These are phyloP conservation scores for Trichoderma arundinaceum DNA, from an alignment of 2,329 filamentous ascomycete genomes.

Conservation along the genomic window DNA sequence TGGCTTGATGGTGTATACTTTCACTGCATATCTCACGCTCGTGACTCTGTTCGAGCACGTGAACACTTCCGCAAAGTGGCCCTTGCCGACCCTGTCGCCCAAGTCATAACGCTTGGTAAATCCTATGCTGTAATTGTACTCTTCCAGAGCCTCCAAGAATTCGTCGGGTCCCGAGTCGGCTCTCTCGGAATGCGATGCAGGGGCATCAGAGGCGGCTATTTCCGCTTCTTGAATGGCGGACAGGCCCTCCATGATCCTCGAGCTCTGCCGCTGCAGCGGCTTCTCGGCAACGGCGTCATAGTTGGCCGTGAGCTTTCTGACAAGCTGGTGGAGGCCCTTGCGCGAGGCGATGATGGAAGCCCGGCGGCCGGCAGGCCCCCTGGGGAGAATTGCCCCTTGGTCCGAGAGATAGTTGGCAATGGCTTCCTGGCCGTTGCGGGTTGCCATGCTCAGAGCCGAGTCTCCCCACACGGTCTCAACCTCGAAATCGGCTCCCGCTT, in stretches of 20 bases:
- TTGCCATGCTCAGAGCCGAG: slow-evolving; percentile 30
- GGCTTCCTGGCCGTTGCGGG: slow-evolving; percentile 27
- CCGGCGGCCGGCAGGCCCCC: slow-evolving; percentile 9
- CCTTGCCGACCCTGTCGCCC: slow-evolving; percentile 79
- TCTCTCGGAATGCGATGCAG: neutral
- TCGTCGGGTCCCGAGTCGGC: neutral
- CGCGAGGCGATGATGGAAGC: slow-evolving; percentile 18
- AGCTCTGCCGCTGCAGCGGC: slow-evolving; percentile 9
- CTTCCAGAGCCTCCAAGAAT: slow-evolving; percentile 6
- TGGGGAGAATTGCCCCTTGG: slow-evolving; percentile 16
- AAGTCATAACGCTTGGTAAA: slow-evolving; percentile 63
- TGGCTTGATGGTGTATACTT: slow-evolving; percentile 59
- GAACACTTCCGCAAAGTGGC: slow-evolving; percentile 80
- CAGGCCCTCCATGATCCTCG: slow-evolving; percentile 4
- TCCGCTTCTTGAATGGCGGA: neutral
- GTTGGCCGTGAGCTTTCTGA: slow-evolving; percentile 22
- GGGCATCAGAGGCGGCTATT: neutral
- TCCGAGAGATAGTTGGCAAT: slow-evolving; percentile 27
- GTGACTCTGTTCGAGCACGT: slow-evolving; percentile 78
- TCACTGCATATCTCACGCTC: slow-evolving; percentile 80
- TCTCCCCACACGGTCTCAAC: slow-evolving; percentile 28
- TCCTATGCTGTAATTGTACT: neutral
- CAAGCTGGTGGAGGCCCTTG: slow-evolving; percentile 18
- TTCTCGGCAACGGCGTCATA: slow-evolving; percentile 15
- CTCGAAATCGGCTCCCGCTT: slow-evolving; percentile 5